Conservation (phyloP, 352 stramenopile species). For the Phytophthora kernoviae region DNA sequence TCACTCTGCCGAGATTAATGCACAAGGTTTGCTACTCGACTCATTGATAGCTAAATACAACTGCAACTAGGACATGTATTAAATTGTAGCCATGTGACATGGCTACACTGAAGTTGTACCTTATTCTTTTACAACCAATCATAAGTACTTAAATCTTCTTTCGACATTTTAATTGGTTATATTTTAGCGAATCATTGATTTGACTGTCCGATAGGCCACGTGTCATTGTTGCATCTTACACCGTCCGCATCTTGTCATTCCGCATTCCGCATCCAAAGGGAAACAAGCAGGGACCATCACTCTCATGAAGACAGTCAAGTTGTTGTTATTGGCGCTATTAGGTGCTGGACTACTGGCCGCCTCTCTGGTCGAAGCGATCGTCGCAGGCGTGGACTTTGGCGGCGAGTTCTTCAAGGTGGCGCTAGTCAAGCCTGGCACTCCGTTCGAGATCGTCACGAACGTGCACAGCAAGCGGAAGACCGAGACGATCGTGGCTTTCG, state of each 20-base stretch:
- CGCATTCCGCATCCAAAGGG: conserved; percentile 24
- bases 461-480: conserved; percentile 98
- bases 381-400: conserved; percentile 95
- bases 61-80: conserved; percentile 11
- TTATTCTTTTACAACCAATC: conserved; percentile 3
- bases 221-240: conserved; percentile 24
- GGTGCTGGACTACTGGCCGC: conserved; percentile 35
- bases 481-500: conserved; percentile 93
- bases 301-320: conserved; percentile 35
- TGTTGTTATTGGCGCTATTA: conserved; percentile 40
- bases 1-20: conserved; percentile 40
- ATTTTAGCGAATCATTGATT: too few species aligned
- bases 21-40: conserved; percentile 33
- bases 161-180: not conserved
- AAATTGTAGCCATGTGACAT: conserved; percentile 28
- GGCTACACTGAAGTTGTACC: conserved; percentile 16
- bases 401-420: conserved; percentile 90
- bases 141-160: not conserved
- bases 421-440: conserved; percentile 92
- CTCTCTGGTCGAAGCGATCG: conserved; percentile 47
- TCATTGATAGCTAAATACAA: conserved; percentile 10
- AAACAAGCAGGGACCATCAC: conserved; percentile 24
- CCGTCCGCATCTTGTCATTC: conserved; percentile 19
- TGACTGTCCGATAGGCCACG: conserved; percentile 14
- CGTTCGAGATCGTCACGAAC: conserved; percentile 98